Percentiles rank a stretch among this genome's conserved stretches.
Conservation (phyloP, 306 rosid genomes). For the Pterocarpus macrocarpus region DNA sequence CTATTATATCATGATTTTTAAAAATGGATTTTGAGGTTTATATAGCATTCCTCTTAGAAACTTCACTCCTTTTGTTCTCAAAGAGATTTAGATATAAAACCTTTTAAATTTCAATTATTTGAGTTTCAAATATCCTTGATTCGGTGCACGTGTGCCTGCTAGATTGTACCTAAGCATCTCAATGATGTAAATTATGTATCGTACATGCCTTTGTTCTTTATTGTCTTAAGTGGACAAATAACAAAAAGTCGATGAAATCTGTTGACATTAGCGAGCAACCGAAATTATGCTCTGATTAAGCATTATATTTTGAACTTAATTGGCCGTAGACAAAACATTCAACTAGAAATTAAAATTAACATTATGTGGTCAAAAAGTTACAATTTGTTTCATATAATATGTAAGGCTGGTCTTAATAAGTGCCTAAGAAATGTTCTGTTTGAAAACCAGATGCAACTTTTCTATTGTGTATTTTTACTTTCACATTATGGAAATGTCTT, state of each 20-base stretch:
- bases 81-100: too few relatives aligned
- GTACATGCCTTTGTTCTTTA: neutral
- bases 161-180: too few relatives aligned
- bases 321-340: neutral
- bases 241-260: neutral
- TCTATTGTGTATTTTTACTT: constrained; percentile 1
- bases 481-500: constrained; percentile 26
- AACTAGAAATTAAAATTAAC: constrained; percentile 38
- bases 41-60: too few relatives aligned
- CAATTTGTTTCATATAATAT: constrained; percentile 41
- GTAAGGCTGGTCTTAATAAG: constrained; percentile 18
- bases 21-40: too few relatives aligned
- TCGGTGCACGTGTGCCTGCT: too few relatives aligned
- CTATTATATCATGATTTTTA: too few relatives aligned
- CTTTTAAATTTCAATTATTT: too few relatives aligned
- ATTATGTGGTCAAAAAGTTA: constrained; percentile 57
- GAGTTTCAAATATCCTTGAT: too few relatives aligned
- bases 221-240: neutral
- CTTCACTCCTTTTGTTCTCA: too few relatives aligned
- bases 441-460: constrained; percentile 44
- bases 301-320: constrained; percentile 3
- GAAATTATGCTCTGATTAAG: neutral
- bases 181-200: too few relatives aligned
- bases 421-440: constrained; percentile 39
- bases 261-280: neutral